Evolutionary conservation across 2,329 filamentous ascomycete species (phyloP), one percentile per base, ranked within the genome.

Genomic region (Mollisiaceae sp.): DNA sequence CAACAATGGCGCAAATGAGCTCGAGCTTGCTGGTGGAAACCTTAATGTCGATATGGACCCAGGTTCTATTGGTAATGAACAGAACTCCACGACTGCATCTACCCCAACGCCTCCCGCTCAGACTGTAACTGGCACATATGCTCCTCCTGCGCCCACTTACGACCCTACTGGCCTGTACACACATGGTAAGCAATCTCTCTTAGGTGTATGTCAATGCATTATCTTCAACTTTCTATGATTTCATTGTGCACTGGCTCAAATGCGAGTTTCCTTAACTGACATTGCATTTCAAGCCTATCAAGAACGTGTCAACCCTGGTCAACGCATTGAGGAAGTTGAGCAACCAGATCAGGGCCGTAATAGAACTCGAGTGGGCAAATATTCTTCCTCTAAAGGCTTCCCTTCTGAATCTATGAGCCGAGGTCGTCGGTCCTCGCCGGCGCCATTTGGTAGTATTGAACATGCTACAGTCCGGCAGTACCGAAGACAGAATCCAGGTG

Each of bases 101-200:
- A 15, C 6, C 11, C 6, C 41, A 4, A 11, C 45, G 8, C n/a
- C 45, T 14, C 8, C n/a, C n/a, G 18, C 11, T n/a, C 18, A n/a
- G 24, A 6, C 11, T 11, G 6, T 9, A 18, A 35, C 50, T 15
- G 50, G 24, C 4, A 54, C 24, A 11, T 54, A 54, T 8, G 50
- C 50, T 9, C 50, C 15, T 12, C 50, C 50, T 8, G 36, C 27
- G 36, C 27, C 14, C 20, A 20, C 56, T n/a, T 6, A 54, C n/a
- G 50, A 54, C 18, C 50, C 50, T 5, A 54, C 50, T 54, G 50
- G 50, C 18, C 6, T 35, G 22, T 54, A 54, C 50, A 35, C 24
- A 32, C 2, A 27, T 15, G 50, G 50, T 54, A 54, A 54, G 50
- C 32, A 8, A 27, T 32, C 27, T 32, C 27, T 32, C 27, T 32